Evolutionary conservation across 352 stramenopile species (phyloP), one percentile per base, ranked within the genome.

Genomic region (Vaucheria bursata): DNA sequence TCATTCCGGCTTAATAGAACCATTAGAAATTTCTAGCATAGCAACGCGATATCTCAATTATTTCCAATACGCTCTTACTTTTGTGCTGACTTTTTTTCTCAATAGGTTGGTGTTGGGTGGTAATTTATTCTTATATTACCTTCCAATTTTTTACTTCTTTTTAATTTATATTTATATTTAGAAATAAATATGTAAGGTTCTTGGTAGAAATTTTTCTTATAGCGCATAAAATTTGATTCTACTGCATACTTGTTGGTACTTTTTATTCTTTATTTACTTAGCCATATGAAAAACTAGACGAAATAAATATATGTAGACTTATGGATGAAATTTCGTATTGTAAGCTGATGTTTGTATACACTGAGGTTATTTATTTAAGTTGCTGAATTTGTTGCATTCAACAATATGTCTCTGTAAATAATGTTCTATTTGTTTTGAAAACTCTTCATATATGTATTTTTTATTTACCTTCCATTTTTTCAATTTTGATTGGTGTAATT

Each of bases 41-140:
- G 65, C 65, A 6, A 25, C 3, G 4, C 36, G 5, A 35, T 72
- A 72, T 8, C 65, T 72, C 31, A 8, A 2, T 2, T 72, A 72
- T 35, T 31, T 6, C 33, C 6, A 39, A 2, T 36, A 7, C 2
- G 2, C 40, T 25, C 6, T 72, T 1, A 38, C 2, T 2, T 72
- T 72, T 40, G 33, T 72, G 33, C 65, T 72, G 6, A 40, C 65
- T 12, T 72, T 72, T 35, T 72, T 72, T 34, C 8, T 68, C 53
- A 68, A 68, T 34, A 68, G 8, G 53, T 68, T 31, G 2, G 53
- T 7, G 53, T 18, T 59, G 45, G 12, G 45, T 25, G 25, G 12
- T 12, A 18, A n/a, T n/a, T 12, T 25, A 25, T 59, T 12, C 25
- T 18, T 25, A 59, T 59, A 25, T 25, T 59, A 25, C 25, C 12